A percentile compares a stretch with the other conserved stretches of the same genome.
Conservation (phyloP, 78 protist species). For the Polysphondylium violaceum region DNA sequence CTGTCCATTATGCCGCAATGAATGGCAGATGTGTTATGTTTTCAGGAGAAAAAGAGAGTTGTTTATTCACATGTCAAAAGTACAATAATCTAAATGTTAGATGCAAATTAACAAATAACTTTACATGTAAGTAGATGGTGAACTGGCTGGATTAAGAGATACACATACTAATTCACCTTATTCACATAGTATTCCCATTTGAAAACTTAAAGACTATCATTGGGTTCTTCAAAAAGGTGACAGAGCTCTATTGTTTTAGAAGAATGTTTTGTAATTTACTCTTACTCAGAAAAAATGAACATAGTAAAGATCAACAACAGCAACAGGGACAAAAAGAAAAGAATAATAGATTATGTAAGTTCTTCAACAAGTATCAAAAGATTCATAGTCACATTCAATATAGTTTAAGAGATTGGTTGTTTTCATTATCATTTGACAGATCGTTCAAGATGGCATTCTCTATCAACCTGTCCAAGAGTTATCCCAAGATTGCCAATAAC, state of each 20-base stretch:
- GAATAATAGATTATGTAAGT: too few relatives aligned
- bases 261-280: constrained; percentile 41
- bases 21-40: constrained; percentile 16
- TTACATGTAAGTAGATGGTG: not conserved
- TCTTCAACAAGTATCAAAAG: too few relatives aligned
- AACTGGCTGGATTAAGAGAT: not conserved
- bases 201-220: not conserved
- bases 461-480: not conserved
- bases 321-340: too few relatives aligned
- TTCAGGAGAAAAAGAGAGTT: not conserved
- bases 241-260: constrained; percentile 6
- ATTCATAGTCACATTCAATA: too few relatives aligned
- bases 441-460: constrained; percentile 27
- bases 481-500: constrained; percentile 5
- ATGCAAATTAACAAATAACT: not conserved
- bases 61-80: not conserved
- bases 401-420: constrained; percentile 29
- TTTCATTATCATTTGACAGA: constrained; percentile 46
- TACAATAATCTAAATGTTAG: not conserved
- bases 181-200: constrained; percentile 11
- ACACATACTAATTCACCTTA: not conserved
- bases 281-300: too few relatives aligned
- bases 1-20: constrained; percentile 65
- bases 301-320: too few relatives aligned
- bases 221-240: not conserved